phyloP scores from a whole-genome alignment of 2,329 filamentous ascomycete species.

The Periconia digitata region DNA sequence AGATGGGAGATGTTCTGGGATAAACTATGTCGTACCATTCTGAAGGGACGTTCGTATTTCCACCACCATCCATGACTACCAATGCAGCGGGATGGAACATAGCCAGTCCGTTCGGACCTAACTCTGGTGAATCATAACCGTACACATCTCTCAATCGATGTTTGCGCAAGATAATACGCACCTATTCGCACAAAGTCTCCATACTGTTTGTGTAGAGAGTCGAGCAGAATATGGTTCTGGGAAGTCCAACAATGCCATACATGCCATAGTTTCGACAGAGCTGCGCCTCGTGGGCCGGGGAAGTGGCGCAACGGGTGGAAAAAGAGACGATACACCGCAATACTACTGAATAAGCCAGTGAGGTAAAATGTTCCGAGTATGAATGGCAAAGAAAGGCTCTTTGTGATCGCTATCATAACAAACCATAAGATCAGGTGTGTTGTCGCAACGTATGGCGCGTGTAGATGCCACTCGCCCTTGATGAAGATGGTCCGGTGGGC shows the following conservation, averaged over 20 bases:
- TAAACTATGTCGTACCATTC: conserved; percentile 2
- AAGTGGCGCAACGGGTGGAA: conserved; percentile 11
- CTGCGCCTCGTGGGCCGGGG: conserved; percentile 12
- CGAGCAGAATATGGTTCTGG: background rate
- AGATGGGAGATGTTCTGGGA: background rate
- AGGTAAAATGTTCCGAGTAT: background rate
- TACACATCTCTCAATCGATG: background rate
- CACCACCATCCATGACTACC: background rate
- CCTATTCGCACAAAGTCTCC: conserved; percentile 1
- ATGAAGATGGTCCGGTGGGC: no score
- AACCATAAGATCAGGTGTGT: no score
- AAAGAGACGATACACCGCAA: conserved; percentile 11
- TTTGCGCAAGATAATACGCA: background rate
- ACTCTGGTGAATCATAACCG: background rate
- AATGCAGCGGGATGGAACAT: background rate
- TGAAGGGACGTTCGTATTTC: background rate
- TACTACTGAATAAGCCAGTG: background rate
- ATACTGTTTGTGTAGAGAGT: background rate
- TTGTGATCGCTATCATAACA: no score
- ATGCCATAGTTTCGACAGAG: conserved; percentile 1
- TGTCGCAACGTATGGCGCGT: no score
- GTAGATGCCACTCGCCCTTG: no score
- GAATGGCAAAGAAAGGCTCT: no score
- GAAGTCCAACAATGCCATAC: background rate
- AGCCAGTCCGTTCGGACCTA: background rate